These are phyloP conservation scores for Coelastrella sp. DNA, from an alignment of 139 green algal species.

Conservation along the genomic window DNA sequence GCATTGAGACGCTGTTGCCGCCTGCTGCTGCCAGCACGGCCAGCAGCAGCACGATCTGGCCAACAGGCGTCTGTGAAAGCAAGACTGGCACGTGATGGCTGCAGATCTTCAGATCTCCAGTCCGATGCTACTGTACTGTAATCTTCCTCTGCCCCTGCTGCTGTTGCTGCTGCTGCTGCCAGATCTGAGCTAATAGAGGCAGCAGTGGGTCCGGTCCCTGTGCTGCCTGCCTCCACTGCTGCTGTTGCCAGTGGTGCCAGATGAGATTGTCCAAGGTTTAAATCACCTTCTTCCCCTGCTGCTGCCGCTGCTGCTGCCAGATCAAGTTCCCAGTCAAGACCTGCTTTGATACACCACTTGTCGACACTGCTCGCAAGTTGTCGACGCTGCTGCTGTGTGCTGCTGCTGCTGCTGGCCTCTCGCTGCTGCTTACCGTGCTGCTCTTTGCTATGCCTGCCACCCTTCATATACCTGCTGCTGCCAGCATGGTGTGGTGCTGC, in stretches of 20 bases:
- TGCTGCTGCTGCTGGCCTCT: not conserved
- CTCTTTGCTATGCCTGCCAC: not conserved
- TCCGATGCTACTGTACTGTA: too few relatives aligned
- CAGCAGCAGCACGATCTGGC: not conserved
- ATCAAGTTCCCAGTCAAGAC: not conserved
- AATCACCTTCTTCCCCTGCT: not conserved
- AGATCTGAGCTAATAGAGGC: not conserved
- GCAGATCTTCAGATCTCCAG: not conserved
- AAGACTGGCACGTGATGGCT: not conserved
- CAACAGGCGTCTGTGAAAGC: not conserved
- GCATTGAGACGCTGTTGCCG: too few relatives aligned
- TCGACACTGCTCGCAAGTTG: not conserved
- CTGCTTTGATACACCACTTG: not conserved
- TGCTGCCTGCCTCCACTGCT: too few relatives aligned
- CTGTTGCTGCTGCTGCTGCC: not conserved
- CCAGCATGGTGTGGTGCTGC: not conserved
- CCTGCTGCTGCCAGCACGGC: not conserved
- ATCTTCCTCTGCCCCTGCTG: too few relatives aligned
- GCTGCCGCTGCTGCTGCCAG: not conserved
- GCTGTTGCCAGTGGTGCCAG: too few relatives aligned
- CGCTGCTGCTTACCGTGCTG: too few relatives aligned
- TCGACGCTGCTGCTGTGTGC: not conserved
- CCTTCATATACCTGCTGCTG: not conserved
- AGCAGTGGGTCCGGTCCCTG: not conserved
- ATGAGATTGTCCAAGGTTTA: too few relatives aligned